Base-by-base conservation (phyloP, 345 rosid genomes). In the Stellera chamaejasme region DNA sequence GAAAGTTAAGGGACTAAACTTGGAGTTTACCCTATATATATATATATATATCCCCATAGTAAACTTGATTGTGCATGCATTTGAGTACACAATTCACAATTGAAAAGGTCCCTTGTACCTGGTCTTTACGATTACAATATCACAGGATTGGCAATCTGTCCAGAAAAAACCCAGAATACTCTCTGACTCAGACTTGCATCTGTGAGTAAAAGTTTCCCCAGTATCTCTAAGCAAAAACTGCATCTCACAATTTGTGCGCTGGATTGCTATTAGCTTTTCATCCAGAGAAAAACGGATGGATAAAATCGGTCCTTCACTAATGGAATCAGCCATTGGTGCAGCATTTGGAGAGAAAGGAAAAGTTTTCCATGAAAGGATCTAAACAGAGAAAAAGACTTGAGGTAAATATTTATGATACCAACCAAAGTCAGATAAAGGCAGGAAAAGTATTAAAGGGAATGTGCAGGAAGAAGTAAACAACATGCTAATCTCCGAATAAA, bases 131-230 rank as follows among this genome's bases (percentile, higher is more conserved):
- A 90, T 67, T 15, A 83, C 97, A 65, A 94, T 71, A 69, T 94
- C 85, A 62, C 92, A 82, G 49, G 74, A 68, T 1, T 92, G 87
- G 74, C 95, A 87, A 75, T 94, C 99, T 16, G 92, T 87, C 96
- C 97, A 94, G 69, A 93, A 89, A 73, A 87, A 87, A 53, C 99
- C 97, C 54, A 93, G 75, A 68, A 93, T 78, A 66, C 75, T 82
- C 75, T 82, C 97, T 48, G 94, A 82, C 60, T 85, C 97, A 53
- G 85, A 56, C 69, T 67, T 87, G 78, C 87, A 84, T 60, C 52
- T 80, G 54, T 87, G 82, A 63, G 45, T 67, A 62, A 81, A 78
- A 66, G 69, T 77, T 70, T 81, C 77, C 63, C 79, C 72, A 50
- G 96, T 83, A 72, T 86, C 96, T 75, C 90, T 77, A 64, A 81